These are phyloP conservation scores for Phytophthora nicotianae DNA, from an alignment of 352 stramenopile genomes.

Conservation along the genomic window DNA sequence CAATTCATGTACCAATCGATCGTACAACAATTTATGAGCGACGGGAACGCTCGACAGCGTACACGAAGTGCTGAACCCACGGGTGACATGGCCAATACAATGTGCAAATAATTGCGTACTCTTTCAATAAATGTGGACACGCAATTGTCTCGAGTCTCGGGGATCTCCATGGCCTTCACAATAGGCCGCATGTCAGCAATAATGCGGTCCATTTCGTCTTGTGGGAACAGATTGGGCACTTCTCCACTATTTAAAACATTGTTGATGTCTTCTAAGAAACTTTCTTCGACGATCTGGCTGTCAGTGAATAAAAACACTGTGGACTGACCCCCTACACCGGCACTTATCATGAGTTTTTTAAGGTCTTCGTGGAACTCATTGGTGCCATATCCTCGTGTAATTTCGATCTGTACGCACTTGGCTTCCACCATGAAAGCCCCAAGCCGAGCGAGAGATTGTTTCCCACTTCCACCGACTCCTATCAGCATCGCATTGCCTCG, in stretches of 20 bases:
- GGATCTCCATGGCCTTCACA: conserved; percentile 85
- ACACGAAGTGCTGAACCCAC: conserved; percentile 93
- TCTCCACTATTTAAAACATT: conserved; percentile 97
- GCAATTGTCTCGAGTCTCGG: conserved; percentile 93
- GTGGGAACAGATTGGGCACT: conserved; percentile 94
- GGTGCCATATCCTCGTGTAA: conserved; percentile 90
- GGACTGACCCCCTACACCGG: conserved; percentile 81
- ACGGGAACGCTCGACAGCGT: conserved; percentile 93
- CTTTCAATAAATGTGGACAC: conserved; percentile 89
- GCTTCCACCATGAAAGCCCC: conserved; percentile 92
- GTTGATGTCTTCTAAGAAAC: conserved; percentile 96
- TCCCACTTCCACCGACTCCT: conserved; percentile 93
- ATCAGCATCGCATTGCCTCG: conserved; percentile 96
- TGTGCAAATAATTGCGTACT: conserved; percentile 93
- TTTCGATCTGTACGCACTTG: conserved; percentile 93
- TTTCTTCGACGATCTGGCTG: conserved; percentile 95
- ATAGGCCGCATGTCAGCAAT: conserved; percentile 92
- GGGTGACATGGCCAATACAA: conserved; percentile 95
- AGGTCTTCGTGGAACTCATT: conserved; percentile 94
- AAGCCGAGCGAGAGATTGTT: conserved; percentile 93
- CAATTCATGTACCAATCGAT: conserved; percentile 97
- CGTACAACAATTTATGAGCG: conserved; percentile 96
- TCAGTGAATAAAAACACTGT: conserved; percentile 96
- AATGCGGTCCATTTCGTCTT: conserved; percentile 95
- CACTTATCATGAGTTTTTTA: conserved; percentile 93